Base-by-base conservation (phyloP, 768 basidiomycete species). In the Saitozyma podzolica region DNA sequence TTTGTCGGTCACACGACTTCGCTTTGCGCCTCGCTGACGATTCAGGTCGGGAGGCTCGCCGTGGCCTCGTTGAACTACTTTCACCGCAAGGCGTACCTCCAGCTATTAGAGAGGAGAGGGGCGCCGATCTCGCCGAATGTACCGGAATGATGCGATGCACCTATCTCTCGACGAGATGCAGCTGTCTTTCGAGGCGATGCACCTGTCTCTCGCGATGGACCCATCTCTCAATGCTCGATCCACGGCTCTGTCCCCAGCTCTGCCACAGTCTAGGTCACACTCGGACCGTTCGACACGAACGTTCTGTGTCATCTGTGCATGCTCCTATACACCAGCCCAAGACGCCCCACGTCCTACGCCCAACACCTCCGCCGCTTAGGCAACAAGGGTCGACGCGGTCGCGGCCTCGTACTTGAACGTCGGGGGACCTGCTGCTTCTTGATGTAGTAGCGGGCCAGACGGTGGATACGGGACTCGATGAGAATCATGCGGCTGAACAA, bases 401-500 rank as follows among this genome's bases (percentile, higher is more conserved):
- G 88, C 89, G 65, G 92, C 87, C 82, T 99, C 95, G 81, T 97
- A 99, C 84, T 95, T 96, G 90, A 96, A 96, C 63, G 92, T 92
- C 73, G 94, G 94, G 63, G 87, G 72, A 98, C 89, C 86, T 95
- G 91, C 84, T 94, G 91, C 86, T 89, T 94, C 77, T 90, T 89
- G 86, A 94, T 95, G 88, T 97, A 97, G 86, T 97, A 98, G 72
- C 95, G 87, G 52, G 92, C 93, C 75, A 99, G 89, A 81, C 89
- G 88, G 85, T 99, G 95, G 82, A 99, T 98, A 74, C 95, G 87
- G 72, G 92, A 95, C 86, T 99, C 95, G 85, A 99, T 95, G 76
- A 97, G 84, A 85, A 97, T 97, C 77, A 97, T 88, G 81, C 94
- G 91, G 85, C 86, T 97, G 63, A 0, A 40, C 3, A 17, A 52